Evolutionary conservation across 768 basidiomycete species (phyloP).

Genomic region (Termitomyces sp.): DNA sequence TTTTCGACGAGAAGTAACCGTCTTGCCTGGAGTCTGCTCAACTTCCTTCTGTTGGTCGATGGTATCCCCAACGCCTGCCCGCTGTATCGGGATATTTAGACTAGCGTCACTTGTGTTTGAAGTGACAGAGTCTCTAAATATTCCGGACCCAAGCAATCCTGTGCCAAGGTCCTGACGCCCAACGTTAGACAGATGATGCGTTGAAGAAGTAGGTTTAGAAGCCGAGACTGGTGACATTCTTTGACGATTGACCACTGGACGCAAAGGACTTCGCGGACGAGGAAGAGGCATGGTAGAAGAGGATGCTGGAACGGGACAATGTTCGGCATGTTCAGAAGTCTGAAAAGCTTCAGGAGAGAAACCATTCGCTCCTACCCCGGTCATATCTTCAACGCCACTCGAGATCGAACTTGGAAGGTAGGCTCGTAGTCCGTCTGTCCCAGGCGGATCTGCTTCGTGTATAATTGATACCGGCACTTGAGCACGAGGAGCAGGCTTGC

Average conservation of each 20-base stretch:
- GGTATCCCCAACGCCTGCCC: slow-evolving; percentile 38
- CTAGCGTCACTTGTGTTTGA: slow-evolving; percentile 41
- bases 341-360: slow-evolving; percentile 29
- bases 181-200: neutral
- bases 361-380: slow-evolving; percentile 47
- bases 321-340: slow-evolving; percentile 14
- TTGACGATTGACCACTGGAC: slow-evolving; percentile 28
- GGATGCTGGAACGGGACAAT: neutral
- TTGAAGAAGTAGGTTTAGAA: slow-evolving; percentile 15
- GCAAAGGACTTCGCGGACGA: slow-evolving; percentile 15
- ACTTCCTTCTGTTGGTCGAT: slow-evolving; percentile 1
- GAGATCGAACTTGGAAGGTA: slow-evolving; percentile 51
- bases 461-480: slow-evolving; percentile 60
- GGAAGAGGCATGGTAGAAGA: slow-evolving; percentile 5
- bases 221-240: slow-evolving; percentile 34
- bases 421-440: slow-evolving; percentile 27
- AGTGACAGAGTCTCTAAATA: slow-evolving; percentile 64
- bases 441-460: slow-evolving; percentile 24
- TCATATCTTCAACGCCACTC: slow-evolving; percentile 53
- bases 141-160: slow-evolving; percentile 39
- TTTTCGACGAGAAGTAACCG: slow-evolving; percentile 3
- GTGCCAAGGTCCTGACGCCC: neutral
- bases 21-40: neutral
- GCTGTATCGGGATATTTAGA: slow-evolving; percentile 53
- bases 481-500: slow-evolving; percentile 59